Evolutionary conservation across 2,329 filamentous ascomycete species (phyloP).

Genomic region (Arachnomyces sp.): DNA sequence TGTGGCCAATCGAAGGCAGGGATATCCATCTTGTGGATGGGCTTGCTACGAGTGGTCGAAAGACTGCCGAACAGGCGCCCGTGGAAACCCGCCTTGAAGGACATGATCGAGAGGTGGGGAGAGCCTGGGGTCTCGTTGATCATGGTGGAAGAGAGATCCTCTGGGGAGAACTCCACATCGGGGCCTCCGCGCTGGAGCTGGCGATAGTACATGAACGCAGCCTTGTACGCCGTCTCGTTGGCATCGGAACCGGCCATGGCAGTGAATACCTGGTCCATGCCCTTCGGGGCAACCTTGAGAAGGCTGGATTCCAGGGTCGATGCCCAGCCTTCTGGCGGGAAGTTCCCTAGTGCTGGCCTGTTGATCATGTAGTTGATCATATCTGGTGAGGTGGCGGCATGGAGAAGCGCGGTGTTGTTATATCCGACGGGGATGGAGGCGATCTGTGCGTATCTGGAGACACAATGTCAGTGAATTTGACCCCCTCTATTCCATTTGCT

Average conservation of each 20-base stretch:
- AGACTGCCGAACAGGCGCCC: slow-evolving; percentile 81
- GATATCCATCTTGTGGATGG: slow-evolving; percentile 91
- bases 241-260: slow-evolving; percentile 83
- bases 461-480: slow-evolving; percentile 42
- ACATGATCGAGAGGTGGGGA: slow-evolving; percentile 73
- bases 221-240: slow-evolving; percentile 92
- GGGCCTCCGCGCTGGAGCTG: slow-evolving; percentile 72
- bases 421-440: slow-evolving; percentile 88
- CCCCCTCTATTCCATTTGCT: slow-evolving; percentile 67
- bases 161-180: slow-evolving; percentile 66
- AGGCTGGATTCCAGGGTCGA: slow-evolving; percentile 70
- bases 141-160: slow-evolving; percentile 70
- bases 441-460: slow-evolving; percentile 70
- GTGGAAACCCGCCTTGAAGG: slow-evolving; percentile 83
- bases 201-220: slow-evolving; percentile 86
- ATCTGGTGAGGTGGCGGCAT: slow-evolving; percentile 63
- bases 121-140: slow-evolving; percentile 71
- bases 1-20: slow-evolving; percentile 93
- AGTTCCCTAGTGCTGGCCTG: slow-evolving; percentile 82
- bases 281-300: slow-evolving; percentile 72
- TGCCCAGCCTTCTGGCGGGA: slow-evolving; percentile 78
- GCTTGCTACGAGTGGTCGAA: slow-evolving; percentile 83
- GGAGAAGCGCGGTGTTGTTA: slow-evolving; percentile 71
- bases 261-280: slow-evolving; percentile 82
- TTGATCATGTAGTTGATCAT: slow-evolving; percentile 79